Evolutionary conservation across 139 green algal genomes (phyloP).

Genomic region (Tetradesmus lagerheimii): DNA sequence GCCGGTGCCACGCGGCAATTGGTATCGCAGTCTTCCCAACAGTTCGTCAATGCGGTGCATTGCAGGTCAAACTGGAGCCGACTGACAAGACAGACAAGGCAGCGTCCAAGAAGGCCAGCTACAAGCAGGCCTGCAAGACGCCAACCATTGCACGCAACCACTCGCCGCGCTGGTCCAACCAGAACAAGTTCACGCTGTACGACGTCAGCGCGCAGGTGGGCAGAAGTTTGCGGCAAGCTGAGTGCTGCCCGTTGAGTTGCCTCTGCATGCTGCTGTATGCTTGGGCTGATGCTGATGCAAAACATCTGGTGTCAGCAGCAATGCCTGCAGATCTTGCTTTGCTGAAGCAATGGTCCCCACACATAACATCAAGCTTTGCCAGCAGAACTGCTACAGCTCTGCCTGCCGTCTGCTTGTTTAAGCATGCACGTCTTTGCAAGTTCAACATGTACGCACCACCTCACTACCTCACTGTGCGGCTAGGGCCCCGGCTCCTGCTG

Average conservation of each 20-base stretch:
- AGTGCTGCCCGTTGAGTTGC: no score
- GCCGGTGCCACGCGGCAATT: no score
- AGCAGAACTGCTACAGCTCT: background rate
- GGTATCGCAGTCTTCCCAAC: no score
- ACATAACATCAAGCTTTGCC: no score
- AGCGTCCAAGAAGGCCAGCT: constrained; percentile 12
- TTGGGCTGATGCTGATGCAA: no score
- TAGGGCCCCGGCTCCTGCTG: no score
- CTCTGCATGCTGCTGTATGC: no score
- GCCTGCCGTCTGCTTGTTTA: no score
- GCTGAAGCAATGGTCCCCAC: background rate
- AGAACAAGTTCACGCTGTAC: constrained; percentile 53
- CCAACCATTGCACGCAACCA: background rate
- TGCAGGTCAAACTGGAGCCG: constrained; percentile 8
- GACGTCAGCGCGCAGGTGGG: constrained; percentile 32
- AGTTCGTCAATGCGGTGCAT: background rate
- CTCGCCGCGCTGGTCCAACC: constrained; percentile 24
- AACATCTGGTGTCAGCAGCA: background rate
- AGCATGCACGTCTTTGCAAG: no score
- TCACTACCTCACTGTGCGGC: no score
- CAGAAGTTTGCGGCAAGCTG: background rate
- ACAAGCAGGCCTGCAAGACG: constrained; percentile 38
- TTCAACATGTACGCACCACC: no score
- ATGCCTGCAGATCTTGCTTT: background rate
- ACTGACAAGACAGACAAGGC: constrained; percentile 7